Evolutionary conservation across 306 rosid genomes (phyloP).

Genomic region (Malus sieversii): DNA sequence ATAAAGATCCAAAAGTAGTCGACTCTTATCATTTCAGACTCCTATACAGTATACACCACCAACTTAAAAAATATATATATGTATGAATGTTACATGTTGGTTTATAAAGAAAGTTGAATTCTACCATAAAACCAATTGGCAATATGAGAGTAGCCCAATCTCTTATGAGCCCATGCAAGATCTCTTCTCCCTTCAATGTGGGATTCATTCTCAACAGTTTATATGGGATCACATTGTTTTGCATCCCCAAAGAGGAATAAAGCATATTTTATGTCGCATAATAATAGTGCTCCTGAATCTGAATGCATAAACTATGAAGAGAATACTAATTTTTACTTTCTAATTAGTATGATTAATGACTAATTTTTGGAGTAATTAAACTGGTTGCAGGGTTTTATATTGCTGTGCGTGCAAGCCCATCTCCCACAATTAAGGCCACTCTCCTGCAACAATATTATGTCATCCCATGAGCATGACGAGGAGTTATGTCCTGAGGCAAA

Average conservation of each 20-base stretch:
- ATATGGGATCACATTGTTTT: neutral
- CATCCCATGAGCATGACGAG: neutral
- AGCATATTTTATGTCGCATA: neutral
- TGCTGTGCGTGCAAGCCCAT: slow-evolving; percentile 56
- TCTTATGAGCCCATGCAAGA: no score
- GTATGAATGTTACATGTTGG: neutral
- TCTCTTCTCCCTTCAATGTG: no score
- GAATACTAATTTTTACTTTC: neutral
- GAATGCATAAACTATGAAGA: neutral
- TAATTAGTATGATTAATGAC: neutral
- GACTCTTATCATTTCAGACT: neutral
- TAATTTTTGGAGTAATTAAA: neutral
- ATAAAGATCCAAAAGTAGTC: neutral
- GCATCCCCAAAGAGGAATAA: neutral
- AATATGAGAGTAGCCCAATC: no score
- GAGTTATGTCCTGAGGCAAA: slow-evolving; percentile 30
- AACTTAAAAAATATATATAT: no score
- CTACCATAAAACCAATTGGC: no score
- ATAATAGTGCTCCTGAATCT: neutral
- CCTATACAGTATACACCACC: neutral
- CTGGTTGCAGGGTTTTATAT: slow-evolving; percentile 41
- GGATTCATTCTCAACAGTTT: neutral
- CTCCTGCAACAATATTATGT: slow-evolving; percentile 24
- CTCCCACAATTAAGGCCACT: slow-evolving; percentile 39
- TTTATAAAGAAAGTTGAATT: no score